These are phyloP conservation scores for Herpetomonas tarakana DNA, from an alignment of 208 protist genomes.

Conservation along the genomic window DNA sequence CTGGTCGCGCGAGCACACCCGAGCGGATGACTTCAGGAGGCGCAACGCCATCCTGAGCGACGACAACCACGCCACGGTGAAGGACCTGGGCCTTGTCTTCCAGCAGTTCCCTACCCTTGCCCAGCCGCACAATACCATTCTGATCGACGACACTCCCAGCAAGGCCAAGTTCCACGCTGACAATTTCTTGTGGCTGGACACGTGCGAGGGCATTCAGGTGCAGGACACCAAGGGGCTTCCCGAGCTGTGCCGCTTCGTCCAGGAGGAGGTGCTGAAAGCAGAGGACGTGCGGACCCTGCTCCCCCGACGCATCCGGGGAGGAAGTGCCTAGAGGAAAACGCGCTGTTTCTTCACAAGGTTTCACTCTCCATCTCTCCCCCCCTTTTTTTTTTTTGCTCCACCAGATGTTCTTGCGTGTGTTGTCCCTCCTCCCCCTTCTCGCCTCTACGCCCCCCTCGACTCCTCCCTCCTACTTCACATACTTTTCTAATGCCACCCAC, in stretches of 20 bases:
- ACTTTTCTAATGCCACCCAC: too few species aligned
- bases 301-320: conserved; percentile 54
- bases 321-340: neutral
- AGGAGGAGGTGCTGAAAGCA: conserved; percentile 46
- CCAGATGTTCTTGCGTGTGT: too few species aligned
- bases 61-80: conserved; percentile 81
- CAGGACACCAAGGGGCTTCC: conserved; percentile 41
- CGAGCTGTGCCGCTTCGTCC: conserved; percentile 63
- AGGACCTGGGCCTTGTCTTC: conserved; percentile 68
- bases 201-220: conserved; percentile 51
- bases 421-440: too few species aligned
- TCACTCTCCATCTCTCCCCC: too few species aligned
- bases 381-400: too few species aligned
- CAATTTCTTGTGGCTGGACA: conserved; percentile 85
- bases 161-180: conserved; percentile 72
- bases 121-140: conserved; percentile 65
- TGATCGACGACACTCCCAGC: conserved; percentile 88
- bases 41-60: conserved; percentile 42
- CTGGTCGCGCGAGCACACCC: conserved; percentile 85
- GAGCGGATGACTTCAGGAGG: conserved; percentile 72
- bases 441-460: too few species aligned
- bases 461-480: too few species aligned
- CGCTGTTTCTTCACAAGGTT: neutral
- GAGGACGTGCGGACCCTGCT: conserved; percentile 81
- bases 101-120: conserved; percentile 56